A percentile compares a stretch with the other conserved stretches of the same genome.
Evolutionary conservation across 129 eudicot genomes (phyloP).

Genomic region (Silybum marianum): DNA sequence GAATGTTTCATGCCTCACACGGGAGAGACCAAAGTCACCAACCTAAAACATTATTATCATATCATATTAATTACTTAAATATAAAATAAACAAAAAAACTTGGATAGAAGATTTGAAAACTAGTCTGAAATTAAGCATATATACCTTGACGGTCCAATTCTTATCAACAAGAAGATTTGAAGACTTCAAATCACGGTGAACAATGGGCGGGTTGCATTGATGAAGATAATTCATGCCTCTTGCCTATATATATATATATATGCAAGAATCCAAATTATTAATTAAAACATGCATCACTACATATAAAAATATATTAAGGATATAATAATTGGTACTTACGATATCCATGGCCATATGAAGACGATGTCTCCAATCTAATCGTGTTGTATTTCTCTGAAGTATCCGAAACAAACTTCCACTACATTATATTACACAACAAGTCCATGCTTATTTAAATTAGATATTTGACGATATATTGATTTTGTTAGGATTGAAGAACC

Average conservation of each 20-base stretch:
- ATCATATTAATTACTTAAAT: too few relatives aligned
- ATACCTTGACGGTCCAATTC: slow-evolving; percentile 86
- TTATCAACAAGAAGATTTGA: slow-evolving; percentile 79
- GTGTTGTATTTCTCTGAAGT: slow-evolving; percentile 44
- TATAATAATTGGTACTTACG: slow-evolving; percentile 38
- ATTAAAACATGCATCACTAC: too few relatives aligned
- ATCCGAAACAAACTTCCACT: slow-evolving; percentile 34
- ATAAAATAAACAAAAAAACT: too few relatives aligned
- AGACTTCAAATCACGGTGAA: slow-evolving; percentile 79
- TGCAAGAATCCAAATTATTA: not conserved
- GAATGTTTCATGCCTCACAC: slow-evolving; percentile 62
- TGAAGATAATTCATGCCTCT: slow-evolving; percentile 90
- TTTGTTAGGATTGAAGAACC: slow-evolving; percentile 16
- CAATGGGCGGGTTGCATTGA: slow-evolving; percentile 60
- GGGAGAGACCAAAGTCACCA: slow-evolving; percentile 86
- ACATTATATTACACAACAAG: not conserved
- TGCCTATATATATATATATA: slow-evolving; percentile 46
- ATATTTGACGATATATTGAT: not conserved
- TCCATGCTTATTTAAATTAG: not conserved
- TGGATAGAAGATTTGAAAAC: not conserved
- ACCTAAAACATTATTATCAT: slow-evolving; percentile 40
- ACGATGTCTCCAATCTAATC: slow-evolving; percentile 61
- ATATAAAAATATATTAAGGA: not conserved
- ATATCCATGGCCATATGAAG: slow-evolving; percentile 74
- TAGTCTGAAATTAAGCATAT: not conserved